Evolutionary conservation across 2,329 filamentous ascomycete genomes (phyloP).

Genomic region (Exophiala bonariae): DNA sequence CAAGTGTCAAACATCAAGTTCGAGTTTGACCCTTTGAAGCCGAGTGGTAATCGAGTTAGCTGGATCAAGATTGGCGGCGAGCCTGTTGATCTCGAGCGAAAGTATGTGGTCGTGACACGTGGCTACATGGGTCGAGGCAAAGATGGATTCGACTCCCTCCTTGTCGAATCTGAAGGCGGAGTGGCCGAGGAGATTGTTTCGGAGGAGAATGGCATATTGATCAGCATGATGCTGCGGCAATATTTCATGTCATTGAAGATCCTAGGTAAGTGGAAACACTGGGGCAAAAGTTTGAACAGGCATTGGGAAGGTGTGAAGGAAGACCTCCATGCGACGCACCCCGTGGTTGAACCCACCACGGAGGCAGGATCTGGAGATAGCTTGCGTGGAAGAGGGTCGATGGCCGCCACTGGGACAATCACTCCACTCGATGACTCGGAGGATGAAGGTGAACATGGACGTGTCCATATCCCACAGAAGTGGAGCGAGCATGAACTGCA

Average conservation of each 20-base stretch:
- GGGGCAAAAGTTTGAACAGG: slow-evolving; percentile 60
- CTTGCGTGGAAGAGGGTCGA: slow-evolving; percentile 43
- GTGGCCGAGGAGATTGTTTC: slow-evolving; percentile 74
- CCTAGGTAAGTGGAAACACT: slow-evolving; percentile 74
- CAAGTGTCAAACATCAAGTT: slow-evolving; percentile 84
- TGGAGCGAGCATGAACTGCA: slow-evolving; percentile 27
- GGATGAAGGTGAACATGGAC: slow-evolving; percentile 40
- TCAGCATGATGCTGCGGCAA: slow-evolving; percentile 82
- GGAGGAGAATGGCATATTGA: slow-evolving; percentile 83
- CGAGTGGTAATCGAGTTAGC: slow-evolving; percentile 63
- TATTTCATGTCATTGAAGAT: slow-evolving; percentile 88
- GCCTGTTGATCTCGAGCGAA: slow-evolving; percentile 61
- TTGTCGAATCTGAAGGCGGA: slow-evolving; percentile 76
- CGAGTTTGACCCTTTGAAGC: slow-evolving; percentile 65
- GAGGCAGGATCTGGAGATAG: slow-evolving; percentile 18
- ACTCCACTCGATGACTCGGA: slow-evolving; percentile 46
- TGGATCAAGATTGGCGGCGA: slow-evolving; percentile 61
- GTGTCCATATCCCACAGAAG: slow-evolving; percentile 4
- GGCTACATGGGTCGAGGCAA: slow-evolving; percentile 90
- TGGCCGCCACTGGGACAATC: slow-evolving; percentile 34
- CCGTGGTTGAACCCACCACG: slow-evolving; percentile 21
- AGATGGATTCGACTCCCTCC: slow-evolving; percentile 76
- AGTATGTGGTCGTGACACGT: slow-evolving; percentile 75
- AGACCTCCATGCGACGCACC: slow-evolving; percentile 50
- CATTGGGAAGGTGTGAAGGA: slow-evolving; percentile 70